Evolutionary conservation across 306 rosid genomes (phyloP).

Genomic region (Pyrus pyrifolia): DNA sequence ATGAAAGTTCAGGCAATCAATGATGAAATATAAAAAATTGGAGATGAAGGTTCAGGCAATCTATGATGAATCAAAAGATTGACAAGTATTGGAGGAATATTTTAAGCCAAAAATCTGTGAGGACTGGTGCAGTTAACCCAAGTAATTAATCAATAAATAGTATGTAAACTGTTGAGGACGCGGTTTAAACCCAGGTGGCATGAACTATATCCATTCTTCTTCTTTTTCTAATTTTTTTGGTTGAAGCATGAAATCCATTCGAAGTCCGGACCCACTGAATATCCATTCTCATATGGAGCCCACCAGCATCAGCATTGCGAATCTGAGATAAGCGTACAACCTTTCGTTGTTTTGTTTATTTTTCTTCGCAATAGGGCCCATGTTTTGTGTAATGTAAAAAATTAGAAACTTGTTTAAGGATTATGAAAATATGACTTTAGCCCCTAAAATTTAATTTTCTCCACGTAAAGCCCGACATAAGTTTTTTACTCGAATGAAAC

Average conservation of each 20-base stretch:
- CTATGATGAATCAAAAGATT: not conserved
- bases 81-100: slow-evolving; percentile 10
- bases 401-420: no score
- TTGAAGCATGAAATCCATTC: not conserved
- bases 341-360: no score
- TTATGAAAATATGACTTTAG: no score
- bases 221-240: not conserved
- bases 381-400: no score
- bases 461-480: no score
- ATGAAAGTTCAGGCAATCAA: not conserved
- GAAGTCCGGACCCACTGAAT: not conserved
- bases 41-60: not conserved
- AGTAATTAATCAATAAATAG: not conserved
- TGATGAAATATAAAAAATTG: not conserved
- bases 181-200: slow-evolving; percentile 57
- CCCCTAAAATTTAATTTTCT: no score
- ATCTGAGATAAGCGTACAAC: not conserved
- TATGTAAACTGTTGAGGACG: slow-evolving; percentile 35
- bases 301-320: not conserved
- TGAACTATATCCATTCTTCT: not conserved
- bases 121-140: not conserved
- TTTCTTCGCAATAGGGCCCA: no score
- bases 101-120: not conserved
- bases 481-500: no score
- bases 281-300: no score